Percentiles rank a stretch among this genome's conserved stretches.
Conservation (phyloP, 768 basidiomycete species). For the Hericium alpestre region DNA sequence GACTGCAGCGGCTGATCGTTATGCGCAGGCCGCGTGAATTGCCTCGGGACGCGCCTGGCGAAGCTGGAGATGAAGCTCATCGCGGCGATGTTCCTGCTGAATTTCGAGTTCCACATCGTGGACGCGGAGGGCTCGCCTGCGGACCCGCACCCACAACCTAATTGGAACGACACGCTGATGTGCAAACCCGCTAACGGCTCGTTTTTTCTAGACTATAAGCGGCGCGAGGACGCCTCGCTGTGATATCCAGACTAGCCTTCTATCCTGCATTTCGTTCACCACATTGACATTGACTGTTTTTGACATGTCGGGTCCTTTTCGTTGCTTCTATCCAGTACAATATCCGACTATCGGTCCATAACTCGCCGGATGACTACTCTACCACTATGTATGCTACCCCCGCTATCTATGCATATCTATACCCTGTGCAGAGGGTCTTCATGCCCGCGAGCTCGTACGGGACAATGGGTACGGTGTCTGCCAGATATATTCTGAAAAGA, state of each 20-base stretch:
- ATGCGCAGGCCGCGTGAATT: slow-evolving; percentile 49
- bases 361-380: too few relatives aligned
- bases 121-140: slow-evolving; percentile 39
- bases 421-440: too few relatives aligned
- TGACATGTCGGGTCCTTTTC: not conserved
- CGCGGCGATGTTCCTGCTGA: slow-evolving; percentile 54
- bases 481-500: too few relatives aligned
- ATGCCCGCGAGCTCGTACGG: too few relatives aligned
- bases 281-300: not conserved
- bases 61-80: slow-evolving; percentile 66
- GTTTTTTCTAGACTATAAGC: slow-evolving; percentile 40
- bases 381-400: too few relatives aligned
- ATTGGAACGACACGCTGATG: slow-evolving; percentile 70
- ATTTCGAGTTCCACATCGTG: slow-evolving; percentile 49
- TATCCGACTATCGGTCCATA: too few relatives aligned
- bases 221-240: not conserved
- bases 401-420: too few relatives aligned
- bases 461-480: too few relatives aligned
- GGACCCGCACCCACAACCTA: slow-evolving; percentile 42
- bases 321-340: not conserved
- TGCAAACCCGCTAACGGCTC: slow-evolving; percentile 50
- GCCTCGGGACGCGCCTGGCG: slow-evolving; percentile 66
- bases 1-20: not conserved
- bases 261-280: not conserved
- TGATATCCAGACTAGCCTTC: not conserved